These are phyloP conservation scores for Flaveria robusta DNA, from an alignment of 129 eudicot genomes.

Conservation along the genomic window DNA sequence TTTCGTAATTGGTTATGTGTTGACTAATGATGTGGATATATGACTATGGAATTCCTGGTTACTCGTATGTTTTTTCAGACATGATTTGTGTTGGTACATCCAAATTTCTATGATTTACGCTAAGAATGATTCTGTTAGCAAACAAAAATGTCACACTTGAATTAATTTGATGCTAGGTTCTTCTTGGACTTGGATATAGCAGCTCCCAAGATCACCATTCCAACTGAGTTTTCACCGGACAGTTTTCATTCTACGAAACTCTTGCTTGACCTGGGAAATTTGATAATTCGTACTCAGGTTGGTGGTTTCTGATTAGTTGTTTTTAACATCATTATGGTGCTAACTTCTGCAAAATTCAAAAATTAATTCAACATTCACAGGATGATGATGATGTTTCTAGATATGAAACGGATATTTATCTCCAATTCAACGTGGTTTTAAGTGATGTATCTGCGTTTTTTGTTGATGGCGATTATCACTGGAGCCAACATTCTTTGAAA, in stretches of 20 bases:
- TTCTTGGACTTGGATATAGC: conserved; percentile 95
- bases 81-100: conserved; percentile 21
- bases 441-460: conserved; percentile 95
- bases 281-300: conserved; percentile 84
- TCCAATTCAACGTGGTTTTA: conserved; percentile 77
- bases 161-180: conserved; percentile 55
- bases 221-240: conserved; percentile 89
- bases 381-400: conserved; percentile 61
- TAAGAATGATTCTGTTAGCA: conserved; percentile 12
- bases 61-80: conserved; percentile 1
- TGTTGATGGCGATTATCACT: conserved; percentile 85
- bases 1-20: conserved; percentile 17
- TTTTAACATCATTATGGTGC: background rate
- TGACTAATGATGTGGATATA: conserved; percentile 13
- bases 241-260: conserved; percentile 76
- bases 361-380: conserved; percentile 39
- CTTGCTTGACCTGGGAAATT: conserved; percentile 92
- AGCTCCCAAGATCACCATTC: conserved; percentile 94
- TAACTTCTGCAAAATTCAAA: conserved; percentile 19
- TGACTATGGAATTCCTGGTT: conserved; percentile 9
- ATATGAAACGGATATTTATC: conserved; percentile 57
- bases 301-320: conserved; percentile 12
- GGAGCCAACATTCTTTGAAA: conserved; percentile 58
- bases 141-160: conserved; percentile 18
- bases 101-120: background rate